Evolutionary conservation across 164 flowering plant genomes (phyloP).

Genomic region (Magnolia sinica): DNA sequence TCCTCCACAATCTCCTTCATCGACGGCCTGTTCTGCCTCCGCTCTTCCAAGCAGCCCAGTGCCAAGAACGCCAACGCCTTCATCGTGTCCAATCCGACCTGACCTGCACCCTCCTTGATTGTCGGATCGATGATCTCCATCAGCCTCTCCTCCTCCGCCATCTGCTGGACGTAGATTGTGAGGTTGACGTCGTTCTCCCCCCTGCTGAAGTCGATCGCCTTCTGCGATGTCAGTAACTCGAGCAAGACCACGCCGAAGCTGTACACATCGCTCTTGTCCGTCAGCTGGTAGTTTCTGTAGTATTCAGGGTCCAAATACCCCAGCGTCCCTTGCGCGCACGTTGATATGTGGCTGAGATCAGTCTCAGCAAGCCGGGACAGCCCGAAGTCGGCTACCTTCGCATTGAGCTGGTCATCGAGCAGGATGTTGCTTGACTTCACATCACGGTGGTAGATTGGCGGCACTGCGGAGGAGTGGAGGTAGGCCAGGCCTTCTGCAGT

Average conservation of each 20-base stretch:
- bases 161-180: constrained; percentile 10
- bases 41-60: constrained; percentile 14
- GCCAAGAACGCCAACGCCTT: constrained; percentile 19
- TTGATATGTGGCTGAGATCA: constrained; percentile 18
- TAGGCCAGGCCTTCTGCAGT: constrained; percentile 20
- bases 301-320: constrained; percentile 24
- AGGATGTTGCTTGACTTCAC: constrained; percentile 24
- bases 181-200: constrained; percentile 13
- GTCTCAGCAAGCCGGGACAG: constrained; percentile 17
- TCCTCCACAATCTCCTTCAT: constrained; percentile 19
- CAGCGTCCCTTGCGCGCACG: constrained; percentile 22
- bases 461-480: constrained; percentile 20
- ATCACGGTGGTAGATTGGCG: constrained; percentile 24
- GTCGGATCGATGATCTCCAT: constrained; percentile 9
- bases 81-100: constrained; percentile 11
- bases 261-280: constrained; percentile 24
- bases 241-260: constrained; percentile 23
- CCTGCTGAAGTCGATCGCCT: constrained; percentile 18
- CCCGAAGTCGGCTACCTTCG: constrained; percentile 24
- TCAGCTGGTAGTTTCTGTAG: constrained; percentile 20
- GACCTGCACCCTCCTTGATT: constrained; percentile 8
- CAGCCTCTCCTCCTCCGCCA: constrained; percentile 11
- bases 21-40: constrained; percentile 17
- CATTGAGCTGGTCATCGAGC: constrained; percentile 18
- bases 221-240: constrained; percentile 17